Evolutionary conservation across 1,284 basidiomycete species (phyloP).

Genomic region (Leccinum solheimii): DNA sequence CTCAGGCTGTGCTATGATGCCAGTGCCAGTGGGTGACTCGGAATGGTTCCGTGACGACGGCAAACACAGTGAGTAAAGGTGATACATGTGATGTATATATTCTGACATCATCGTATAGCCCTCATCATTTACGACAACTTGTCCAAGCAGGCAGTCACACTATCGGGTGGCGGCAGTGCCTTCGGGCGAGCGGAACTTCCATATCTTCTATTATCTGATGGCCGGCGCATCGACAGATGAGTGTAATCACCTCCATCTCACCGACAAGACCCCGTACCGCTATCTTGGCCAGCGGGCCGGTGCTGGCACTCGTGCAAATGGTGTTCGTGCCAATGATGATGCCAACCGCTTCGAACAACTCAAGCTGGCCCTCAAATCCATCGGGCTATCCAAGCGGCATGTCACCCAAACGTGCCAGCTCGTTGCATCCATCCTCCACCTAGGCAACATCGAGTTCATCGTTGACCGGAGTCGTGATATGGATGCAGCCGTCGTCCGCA

Average conservation of each 20-base stretch:
- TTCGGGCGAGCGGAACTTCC: too few relatives aligned
- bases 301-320: too few relatives aligned
- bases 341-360: slow-evolving; percentile 86
- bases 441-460: slow-evolving; percentile 93
- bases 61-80: slow-evolving; percentile 68
- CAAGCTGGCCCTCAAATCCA: slow-evolving; percentile 89
- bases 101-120: slow-evolving; percentile 46
- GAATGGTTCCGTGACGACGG: slow-evolving; percentile 99
- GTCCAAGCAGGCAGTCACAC: slow-evolving; percentile 98
- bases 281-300: too few relatives aligned
- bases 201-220: slow-evolving; percentile 49
- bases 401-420: slow-evolving; percentile 96
- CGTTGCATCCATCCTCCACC: slow-evolving; percentile 91
- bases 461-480: slow-evolving; percentile 80
- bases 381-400: slow-evolving; percentile 90
- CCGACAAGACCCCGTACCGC: slow-evolving; percentile 49
- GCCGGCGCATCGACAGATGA: slow-evolving; percentile 89
- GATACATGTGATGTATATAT: background rate
- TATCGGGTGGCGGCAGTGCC: too few relatives aligned
- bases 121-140: slow-evolving; percentile 99
- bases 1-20: slow-evolving; percentile 83
- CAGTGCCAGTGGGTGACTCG: slow-evolving; percentile 55
- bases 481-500: slow-evolving; percentile 86
- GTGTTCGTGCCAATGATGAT: slow-evolving; percentile 64
- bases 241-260: slow-evolving; percentile 80